Percentiles rank a stretch among this genome's conserved stretches.
These are phyloP conservation scores for Fragaria ananassa DNA, from an alignment of 306 rosid genomes.

Conservation along the genomic window DNA sequence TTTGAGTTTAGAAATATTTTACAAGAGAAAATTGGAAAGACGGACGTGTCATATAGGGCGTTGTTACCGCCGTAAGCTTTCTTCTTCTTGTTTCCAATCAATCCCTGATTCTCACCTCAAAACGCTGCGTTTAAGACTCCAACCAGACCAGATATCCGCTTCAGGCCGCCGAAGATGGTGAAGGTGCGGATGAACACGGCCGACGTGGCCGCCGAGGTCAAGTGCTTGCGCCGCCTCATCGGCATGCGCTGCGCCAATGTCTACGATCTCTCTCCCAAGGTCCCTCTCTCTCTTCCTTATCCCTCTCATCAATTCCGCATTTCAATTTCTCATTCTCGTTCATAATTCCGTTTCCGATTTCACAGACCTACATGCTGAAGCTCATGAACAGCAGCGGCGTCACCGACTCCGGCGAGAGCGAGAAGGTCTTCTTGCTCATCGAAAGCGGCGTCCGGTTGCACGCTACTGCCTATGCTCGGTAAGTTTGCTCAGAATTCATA, in stretches of 20 bases:
- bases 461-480: slow-evolving; percentile 84
- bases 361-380: slow-evolving; percentile 87
- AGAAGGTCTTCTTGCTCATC: slow-evolving; percentile 79
- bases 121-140: background rate
- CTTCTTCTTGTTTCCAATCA: background rate
- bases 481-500: background rate
- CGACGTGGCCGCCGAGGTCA: slow-evolving; percentile 98
- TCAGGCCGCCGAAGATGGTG: slow-evolving; percentile 53
- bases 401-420: slow-evolving; percentile 94
- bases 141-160: background rate
- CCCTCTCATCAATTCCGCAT: background rate
- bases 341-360: slow-evolving; percentile 5
- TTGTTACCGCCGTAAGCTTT: background rate
- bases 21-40: no score
- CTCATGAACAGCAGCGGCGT: slow-evolving; percentile 92
- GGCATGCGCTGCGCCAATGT: slow-evolving; percentile 99
- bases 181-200: slow-evolving; percentile 99
- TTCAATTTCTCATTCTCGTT: background rate
- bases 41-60: no score
- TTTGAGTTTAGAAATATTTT: no score
- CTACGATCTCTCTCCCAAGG: slow-evolving; percentile 96
- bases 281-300: slow-evolving; percentile 2
- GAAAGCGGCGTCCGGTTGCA: slow-evolving; percentile 96
- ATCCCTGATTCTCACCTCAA: background rate
- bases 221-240: slow-evolving; percentile 71